Evolutionary conservation across 352 stramenopile species (phyloP).

Genomic region (Salisapilia sapeloensis): DNA sequence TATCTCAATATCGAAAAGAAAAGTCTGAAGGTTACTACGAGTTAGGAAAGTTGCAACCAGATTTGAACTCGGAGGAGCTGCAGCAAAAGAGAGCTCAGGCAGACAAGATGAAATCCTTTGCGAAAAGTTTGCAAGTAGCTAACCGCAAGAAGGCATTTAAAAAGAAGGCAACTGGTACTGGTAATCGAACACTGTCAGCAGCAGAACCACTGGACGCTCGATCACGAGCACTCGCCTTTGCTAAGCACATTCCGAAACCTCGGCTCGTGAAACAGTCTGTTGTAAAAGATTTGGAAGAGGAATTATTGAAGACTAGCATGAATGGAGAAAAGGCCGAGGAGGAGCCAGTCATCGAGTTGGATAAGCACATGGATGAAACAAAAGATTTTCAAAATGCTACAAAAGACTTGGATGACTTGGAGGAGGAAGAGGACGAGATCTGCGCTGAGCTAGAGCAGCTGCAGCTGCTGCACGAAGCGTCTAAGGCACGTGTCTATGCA

Average conservation of each 20-base stretch:
- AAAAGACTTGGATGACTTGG: too few species aligned
- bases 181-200: constrained; percentile 2
- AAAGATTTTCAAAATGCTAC: too few species aligned
- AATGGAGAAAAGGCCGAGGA: constrained; percentile 8
- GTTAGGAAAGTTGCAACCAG: constrained; percentile 75
- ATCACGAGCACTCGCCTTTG: constrained; percentile 63
- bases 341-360: constrained; percentile 5
- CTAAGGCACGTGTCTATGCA: constrained; percentile 54
- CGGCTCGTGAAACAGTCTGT: constrained; percentile 10
- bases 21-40: constrained; percentile 76
- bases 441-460: constrained; percentile 46
- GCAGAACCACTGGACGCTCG: constrained; percentile 26
- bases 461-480: constrained; percentile 49
- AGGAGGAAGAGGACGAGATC: constrained; percentile 37
- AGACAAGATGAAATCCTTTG: constrained; percentile 73
- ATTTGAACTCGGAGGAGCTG: constrained; percentile 66
- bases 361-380: constrained; percentile 13
- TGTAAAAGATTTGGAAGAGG: constrained; percentile 1
- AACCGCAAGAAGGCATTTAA: constrained; percentile 14
- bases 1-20: constrained; percentile 78
- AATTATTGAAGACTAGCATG: neutral
- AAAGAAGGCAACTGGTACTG: constrained; percentile 16
- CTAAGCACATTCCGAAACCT: constrained; percentile 67
- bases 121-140: constrained; percentile 53
- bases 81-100: constrained; percentile 65